Evolutionary conservation across 108 stramenopile genomes (phyloP).

Genomic region (Pseudonitzschia delicatissima): DNA sequence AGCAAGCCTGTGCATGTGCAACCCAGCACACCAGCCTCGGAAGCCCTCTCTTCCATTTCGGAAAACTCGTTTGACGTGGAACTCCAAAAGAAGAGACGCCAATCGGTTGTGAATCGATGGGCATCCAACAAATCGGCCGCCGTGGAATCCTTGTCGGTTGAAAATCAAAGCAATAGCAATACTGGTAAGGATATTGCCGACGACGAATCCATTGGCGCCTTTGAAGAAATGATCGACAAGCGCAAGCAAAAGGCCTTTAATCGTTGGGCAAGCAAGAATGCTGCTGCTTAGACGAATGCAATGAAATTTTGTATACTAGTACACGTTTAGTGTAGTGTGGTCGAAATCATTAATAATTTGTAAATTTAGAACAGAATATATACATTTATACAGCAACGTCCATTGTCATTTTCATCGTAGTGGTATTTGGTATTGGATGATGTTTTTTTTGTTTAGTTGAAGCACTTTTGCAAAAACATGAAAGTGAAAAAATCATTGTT

Average conservation of each 20-base stretch:
- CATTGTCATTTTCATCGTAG: too few species aligned
- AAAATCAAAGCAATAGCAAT: too few species aligned
- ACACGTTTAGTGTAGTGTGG: too few species aligned
- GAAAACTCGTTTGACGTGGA: slow-evolving; percentile 19
- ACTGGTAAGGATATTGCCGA: slow-evolving; percentile 12
- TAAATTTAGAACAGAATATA: too few species aligned
- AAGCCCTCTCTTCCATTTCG: slow-evolving; percentile 22
- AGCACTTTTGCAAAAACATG: too few species aligned
- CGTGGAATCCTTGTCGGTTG: slow-evolving; percentile 3
- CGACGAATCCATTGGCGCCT: slow-evolving; percentile 24
- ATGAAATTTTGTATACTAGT: neutral
- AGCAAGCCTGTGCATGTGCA: slow-evolving; percentile 62
- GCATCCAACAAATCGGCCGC: slow-evolving; percentile 16
- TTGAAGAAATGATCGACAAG: slow-evolving; percentile 11
- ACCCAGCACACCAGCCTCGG: slow-evolving; percentile 30
- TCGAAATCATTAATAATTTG: too few species aligned
- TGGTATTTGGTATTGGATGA: too few species aligned
- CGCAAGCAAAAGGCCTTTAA: slow-evolving; percentile 25
- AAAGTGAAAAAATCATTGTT: too few species aligned
- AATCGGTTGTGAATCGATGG: slow-evolving; percentile 29
- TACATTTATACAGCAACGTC: too few species aligned
- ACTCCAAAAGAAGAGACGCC: slow-evolving; percentile 14
- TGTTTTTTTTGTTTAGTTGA: too few species aligned
- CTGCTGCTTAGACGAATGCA: neutral
- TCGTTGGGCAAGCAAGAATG: slow-evolving; percentile 33